A percentile compares a stretch with the other conserved stretches of the same genome.
phyloP scores from a whole-genome alignment of 139 green algal species.

The Spirogloea muscicola region DNA sequence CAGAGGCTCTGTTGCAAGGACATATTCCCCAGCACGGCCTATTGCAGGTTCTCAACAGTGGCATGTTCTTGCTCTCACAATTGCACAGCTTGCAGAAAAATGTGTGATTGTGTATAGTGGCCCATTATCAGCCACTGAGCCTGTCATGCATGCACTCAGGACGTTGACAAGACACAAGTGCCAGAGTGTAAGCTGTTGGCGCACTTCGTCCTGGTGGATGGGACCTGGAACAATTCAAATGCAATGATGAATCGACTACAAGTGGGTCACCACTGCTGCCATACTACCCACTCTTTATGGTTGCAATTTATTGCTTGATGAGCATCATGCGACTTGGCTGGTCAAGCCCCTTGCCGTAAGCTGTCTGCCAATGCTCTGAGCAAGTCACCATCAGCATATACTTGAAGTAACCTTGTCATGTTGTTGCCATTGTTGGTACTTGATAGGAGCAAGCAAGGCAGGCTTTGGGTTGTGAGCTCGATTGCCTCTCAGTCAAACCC shows the following conservation, averaged over 20 bases:
- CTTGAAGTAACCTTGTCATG: background rate
- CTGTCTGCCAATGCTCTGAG: background rate
- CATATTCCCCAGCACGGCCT: no score
- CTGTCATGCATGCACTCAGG: no score
- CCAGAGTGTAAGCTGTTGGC: no score
- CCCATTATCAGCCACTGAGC: no score
- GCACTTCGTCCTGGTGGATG: constrained; percentile 45
- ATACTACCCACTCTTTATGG: background rate
- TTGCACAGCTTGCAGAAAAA: no score
- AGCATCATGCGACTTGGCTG: background rate
- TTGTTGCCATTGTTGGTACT: background rate
- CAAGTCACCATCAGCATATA: background rate
- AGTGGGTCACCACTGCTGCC: constrained; percentile 2
- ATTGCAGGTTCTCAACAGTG: no score
- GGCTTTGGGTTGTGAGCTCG: constrained; percentile 22
- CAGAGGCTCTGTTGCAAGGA: no score
- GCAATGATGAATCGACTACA: constrained; percentile 35
- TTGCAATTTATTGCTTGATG: background rate
- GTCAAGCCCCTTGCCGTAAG: background rate
- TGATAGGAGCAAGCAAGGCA: constrained; percentile 2
- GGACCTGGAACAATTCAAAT: constrained; percentile 47
- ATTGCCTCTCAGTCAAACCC: constrained; percentile 20
- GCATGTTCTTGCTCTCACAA: no score
- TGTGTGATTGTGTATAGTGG: no score
- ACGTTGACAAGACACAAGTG: no score